Base-by-base conservation (phyloP, 2,329 filamentous ascomycete species). In the Monosporascus sp. region DNA sequence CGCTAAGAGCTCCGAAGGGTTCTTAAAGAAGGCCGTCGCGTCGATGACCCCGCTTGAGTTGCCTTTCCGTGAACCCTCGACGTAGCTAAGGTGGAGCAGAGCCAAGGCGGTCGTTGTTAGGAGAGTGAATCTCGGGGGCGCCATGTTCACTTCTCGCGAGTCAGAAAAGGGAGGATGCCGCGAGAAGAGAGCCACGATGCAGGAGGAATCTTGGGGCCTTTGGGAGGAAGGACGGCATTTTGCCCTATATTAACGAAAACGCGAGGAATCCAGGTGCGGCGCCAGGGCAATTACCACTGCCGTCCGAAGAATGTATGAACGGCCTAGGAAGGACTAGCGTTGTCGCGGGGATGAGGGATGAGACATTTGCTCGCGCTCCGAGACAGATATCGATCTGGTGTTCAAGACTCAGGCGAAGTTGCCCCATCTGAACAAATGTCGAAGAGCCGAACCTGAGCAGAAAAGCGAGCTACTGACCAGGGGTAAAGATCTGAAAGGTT, bases 241-340 rank as follows among this genome's bases (percentile, higher is more conserved):
- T 28, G 22, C 9, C 14, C 20, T 18, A 51, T 56, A 55, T 57
- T 48, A 55, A 28, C 22, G 5, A 17, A 6, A 43, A 37, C 31
- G 3, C 14, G 24, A 58, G 63, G 59, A 59, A 60, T 62, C 54
- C 50, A 51, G 48, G 54, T 47, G 26, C 49, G 52, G 56, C 57
- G 45, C 44, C 51, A 28, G 47, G 53, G 56, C 53, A 51, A 61
- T 55, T 46, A 15, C 43, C n/a, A 17, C 18, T 15, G 22, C 22
- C 5, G 24, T 7, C 14, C 11, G 51, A 60, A 58, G 63, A 65
- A 65, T 65, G 63, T 24, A 57, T 55, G 53, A 51, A 54, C 53
- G 50, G 24, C 45, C 18, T 17, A 52, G 51, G 53, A 49, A 54
- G 35, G 44, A 37, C 51, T 53, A 51, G 54, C 18, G n/a, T 49